phyloP scores from a whole-genome alignment of 331 rosid genomes.

The Cucumis variabilis region DNA sequence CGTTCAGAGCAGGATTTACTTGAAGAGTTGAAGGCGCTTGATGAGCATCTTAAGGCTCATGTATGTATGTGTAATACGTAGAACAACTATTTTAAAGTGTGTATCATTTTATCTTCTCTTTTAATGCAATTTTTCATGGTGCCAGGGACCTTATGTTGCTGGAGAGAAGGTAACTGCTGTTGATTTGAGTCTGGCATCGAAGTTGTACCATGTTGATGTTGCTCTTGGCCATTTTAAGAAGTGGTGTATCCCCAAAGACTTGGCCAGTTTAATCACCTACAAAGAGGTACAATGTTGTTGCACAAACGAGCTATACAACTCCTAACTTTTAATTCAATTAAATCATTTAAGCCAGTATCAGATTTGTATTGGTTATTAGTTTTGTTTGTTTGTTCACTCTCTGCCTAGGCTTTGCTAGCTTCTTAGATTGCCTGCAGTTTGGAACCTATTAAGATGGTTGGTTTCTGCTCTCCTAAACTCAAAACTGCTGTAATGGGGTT shows the following conservation, averaged over 20 bases:
- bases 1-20: constrained; percentile 86
- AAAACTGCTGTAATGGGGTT: background rate
- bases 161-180: constrained; percentile 85
- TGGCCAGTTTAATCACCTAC: constrained; percentile 61
- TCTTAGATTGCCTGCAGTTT: constrained; percentile 1
- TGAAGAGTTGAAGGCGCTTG: constrained; percentile 71
- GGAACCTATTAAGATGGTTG: background rate
- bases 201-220: constrained; percentile 76
- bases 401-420: background rate
- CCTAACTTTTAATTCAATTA: background rate
- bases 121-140: constrained; percentile 32
- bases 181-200: constrained; percentile 92
- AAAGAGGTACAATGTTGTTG: constrained; percentile 51
- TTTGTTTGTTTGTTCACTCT: background rate
- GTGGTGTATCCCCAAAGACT: constrained; percentile 71
- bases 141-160: constrained; percentile 85
- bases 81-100: background rate
- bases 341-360: background rate
- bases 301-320: background rate
- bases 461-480: background rate
- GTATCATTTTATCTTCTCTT: background rate
- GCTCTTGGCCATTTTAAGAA: constrained; percentile 86
- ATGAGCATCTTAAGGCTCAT: constrained; percentile 83
- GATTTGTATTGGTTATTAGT: constrained; percentile 10
- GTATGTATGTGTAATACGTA: constrained; percentile 47